phyloP scores from a whole-genome alignment of 805 yeast species.

The Lipomyces yamadae region DNA sequence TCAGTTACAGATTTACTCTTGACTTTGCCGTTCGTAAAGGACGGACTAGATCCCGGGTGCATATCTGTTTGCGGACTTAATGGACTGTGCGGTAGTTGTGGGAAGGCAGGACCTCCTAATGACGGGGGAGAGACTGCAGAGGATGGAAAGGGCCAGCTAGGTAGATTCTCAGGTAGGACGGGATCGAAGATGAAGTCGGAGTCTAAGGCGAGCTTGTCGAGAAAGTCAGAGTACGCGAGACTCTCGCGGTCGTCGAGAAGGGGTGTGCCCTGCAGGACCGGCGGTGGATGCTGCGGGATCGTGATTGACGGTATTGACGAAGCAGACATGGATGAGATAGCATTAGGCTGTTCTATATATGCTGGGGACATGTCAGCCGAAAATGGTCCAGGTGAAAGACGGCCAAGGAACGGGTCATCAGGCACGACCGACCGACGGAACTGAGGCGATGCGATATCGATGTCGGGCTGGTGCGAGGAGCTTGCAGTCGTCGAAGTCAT shows the following conservation, averaged over 20 bases:
- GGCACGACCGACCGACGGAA: conserved; percentile 1
- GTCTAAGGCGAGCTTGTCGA: conserved; percentile 43
- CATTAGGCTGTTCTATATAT: conserved; percentile 1
- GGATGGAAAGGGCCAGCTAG: conserved; percentile 15
- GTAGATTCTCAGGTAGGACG: conserved; percentile 37
- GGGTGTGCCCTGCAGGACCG: conserved; percentile 16
- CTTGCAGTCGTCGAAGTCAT: not conserved
- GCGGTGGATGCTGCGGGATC: conserved; percentile 25
- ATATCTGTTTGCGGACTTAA: not conserved
- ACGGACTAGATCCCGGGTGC: not conserved
- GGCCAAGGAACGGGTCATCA: conserved; percentile 3
- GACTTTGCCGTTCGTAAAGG: not conserved
- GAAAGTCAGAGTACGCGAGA: conserved; percentile 42
- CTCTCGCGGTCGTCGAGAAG: conserved; percentile 43
- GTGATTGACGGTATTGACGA: conserved; percentile 14
- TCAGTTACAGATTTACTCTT: not conserved
- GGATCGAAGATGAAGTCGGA: conserved; percentile 45
- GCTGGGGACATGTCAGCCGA: not conserved
- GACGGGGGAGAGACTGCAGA: conserved; percentile 4
- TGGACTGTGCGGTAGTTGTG: not conserved
- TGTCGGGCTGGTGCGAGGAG: not conserved
- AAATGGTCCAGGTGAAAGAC: not conserved
- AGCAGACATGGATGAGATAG: not conserved
- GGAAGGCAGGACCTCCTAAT: not conserved
- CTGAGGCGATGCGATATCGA: not conserved